Evolutionary conservation across 1,284 basidiomycete genomes (phyloP), one percentile per base, ranked within the genome.

Genomic region (Ganoderma lingzhi): DNA sequence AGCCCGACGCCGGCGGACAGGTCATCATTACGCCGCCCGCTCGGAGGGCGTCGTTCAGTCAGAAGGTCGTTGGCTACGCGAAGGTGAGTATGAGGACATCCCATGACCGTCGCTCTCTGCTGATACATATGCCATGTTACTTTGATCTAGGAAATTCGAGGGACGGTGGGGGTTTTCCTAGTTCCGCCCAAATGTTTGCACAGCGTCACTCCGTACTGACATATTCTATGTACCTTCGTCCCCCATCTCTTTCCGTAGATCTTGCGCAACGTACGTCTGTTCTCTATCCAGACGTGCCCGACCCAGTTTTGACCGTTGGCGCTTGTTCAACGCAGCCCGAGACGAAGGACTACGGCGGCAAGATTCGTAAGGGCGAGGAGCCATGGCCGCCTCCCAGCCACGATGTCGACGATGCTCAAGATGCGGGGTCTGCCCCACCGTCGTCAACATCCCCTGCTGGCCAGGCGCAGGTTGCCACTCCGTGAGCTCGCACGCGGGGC

Each of bases 1-100:
- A 69, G 44, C 72, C 72, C 17, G 70, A 65, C 2, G 51, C 72
- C 1, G 72, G 72, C 23, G 0, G 68, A 64, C n/a, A 65, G 58
- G 48, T 51, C 17, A 44, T 66, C 9, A 44, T 65, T 19, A 44
- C 66, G 45, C 64, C 68, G 17, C 66, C 66, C 4, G 41, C 62
- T 23, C 65, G 53, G 32, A 56, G 67, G 62, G 69, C 72, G 0
- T 69, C 72, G 0, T 73, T 73, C 44, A 66, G 45, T 19, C 72
- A 73, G 60, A 68, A 71, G n/a, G 72, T 73, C 23, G 68, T 73
- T 30, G 72, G 72, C 0, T 71, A 73, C 30, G 72, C 72, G 1
- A 73, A 73, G 71, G 71, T 70, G 66, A 12, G 71, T 35, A 12
- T 37, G 5, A 1, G 9, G 9, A 4, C 15, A 35, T 30, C 9